These are phyloP conservation scores for Fusarium xyrophilum DNA, from an alignment of 2,329 filamentous ascomycete species.

Conservation along the genomic window DNA sequence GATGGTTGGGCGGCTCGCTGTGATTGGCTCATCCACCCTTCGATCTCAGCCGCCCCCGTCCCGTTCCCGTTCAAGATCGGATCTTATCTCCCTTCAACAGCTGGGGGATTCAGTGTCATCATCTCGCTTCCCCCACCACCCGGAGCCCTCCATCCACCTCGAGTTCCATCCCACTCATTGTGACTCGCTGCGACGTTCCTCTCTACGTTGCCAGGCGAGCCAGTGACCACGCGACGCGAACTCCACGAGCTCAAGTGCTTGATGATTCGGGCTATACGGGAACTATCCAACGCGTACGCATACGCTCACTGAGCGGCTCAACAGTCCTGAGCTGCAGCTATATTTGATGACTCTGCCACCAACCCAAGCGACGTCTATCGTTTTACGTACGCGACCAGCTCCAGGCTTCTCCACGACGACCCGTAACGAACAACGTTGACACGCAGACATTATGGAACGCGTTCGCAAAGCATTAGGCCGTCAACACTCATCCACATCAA, in stretches of 20 bases:
- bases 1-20: neutral
- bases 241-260: neutral
- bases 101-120: conserved; percentile 13
- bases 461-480: conserved; percentile 38
- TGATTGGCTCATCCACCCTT: conserved; percentile 8
- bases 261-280: neutral
- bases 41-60: conserved; percentile 1
- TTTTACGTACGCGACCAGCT: neutral
- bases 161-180: conserved; percentile 3
- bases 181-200: conserved; percentile 5
- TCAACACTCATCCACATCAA: conserved; percentile 31
- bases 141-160: conserved; percentile 1
- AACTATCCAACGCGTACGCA: neutral
- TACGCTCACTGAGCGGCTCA: conserved; percentile 23
- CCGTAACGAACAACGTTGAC: neutral
- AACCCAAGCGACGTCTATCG: neutral
- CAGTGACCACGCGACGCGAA: conserved; percentile 15
- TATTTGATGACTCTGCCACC: conserved; percentile 10
- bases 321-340: conserved; percentile 7
- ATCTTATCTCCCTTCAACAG: conserved; percentile 22
- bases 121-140: conserved; percentile 18
- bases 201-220: conserved; percentile 1
- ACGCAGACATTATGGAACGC: conserved; percentile 38
- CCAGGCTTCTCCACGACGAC: neutral
- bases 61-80: conserved; percentile 19